Evolutionary conservation across 495 filamentous ascomycete genomes (phyloP), one percentile per base, ranked within the genome.

Genomic region (Cetradonia linearis): DNA sequence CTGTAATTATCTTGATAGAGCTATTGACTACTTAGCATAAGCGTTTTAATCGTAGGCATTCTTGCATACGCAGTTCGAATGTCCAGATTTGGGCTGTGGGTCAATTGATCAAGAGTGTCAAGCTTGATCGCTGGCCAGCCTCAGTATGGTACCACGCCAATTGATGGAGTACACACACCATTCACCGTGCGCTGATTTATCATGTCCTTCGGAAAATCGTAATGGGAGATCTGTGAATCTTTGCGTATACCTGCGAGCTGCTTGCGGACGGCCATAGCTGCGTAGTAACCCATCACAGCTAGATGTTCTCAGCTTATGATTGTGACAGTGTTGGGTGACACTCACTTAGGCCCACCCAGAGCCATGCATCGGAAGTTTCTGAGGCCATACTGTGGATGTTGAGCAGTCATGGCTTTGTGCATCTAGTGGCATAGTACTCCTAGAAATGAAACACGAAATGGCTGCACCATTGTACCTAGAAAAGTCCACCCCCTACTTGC

Each of bases 11-110:
- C 16, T 75, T 76, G 42, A 78, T 62, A 33, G 77, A 74, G 46
- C 77, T 79, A 34, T 14, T 13, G 16, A 37, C 48, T 3, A 30
- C 44, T 70, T 50, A 68, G 64, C 49, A 44, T 46, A 14, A 34
- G 27, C 10, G 44, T 50, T 36, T 25, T 52, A 5, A 34, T 47
- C 27, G 46, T 25, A 18, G 53, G 30, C 8, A 5, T 31, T 20
- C 30, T 52, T n/a, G 58, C 77, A 56, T 78, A 81, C 78, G 77
- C 76, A 58, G 74, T 70, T 64, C 76, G 73, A 55, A 81, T 76
- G 56, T 79, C 75, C 66, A 75, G 70, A 60, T 75, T 80, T 34
- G 76, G 72, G 68, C 74, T 77, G 58, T 74, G 70, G 49, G 73
- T 73, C 46, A 81, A 73, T 63, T 76, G 75, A 25, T 74, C 67